Evolutionary conservation across 1,284 basidiomycete species (phyloP), one percentile per base, ranked within the genome.

Genomic region (Boletellus deceptivus): DNA sequence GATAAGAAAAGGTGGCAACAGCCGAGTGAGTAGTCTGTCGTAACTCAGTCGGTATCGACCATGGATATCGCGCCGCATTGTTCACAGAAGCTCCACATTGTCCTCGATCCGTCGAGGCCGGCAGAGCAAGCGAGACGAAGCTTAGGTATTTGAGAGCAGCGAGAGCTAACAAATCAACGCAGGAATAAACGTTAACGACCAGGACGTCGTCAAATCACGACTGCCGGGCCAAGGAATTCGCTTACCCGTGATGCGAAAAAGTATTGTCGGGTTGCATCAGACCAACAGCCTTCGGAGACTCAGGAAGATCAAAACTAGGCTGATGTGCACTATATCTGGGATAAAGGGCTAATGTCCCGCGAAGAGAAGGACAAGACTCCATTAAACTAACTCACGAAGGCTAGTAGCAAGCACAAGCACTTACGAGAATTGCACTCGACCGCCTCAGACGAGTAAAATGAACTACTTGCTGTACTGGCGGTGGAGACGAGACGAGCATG

Each of bases 31-130:
- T 9, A 11, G 17, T 22, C 45, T 45, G 36, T 53, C 14, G 43
- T 29, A 33, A 31, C 48, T 70, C 71, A 85, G 68, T 87, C 84
- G 68, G 76, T 77, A 67, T 89, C 84, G 70, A 91, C 85, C 83
- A 90, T 90, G 60, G 87, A 87, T 68, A 91, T 89, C 51, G 89
- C 84, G 69, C 89, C 89, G 65, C 89, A 91, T 74, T 89, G 78
- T 75, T 90, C 86, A 69, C 89, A 91, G 67, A 86, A 84, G 59
- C 83, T 86, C 88, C 88, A 91, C 84, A 91, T 91, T 25, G 87
- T 84, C 59, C 84, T 75, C 64, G 76, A 75, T 56, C 83, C 84
- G 53, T 79, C 78, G 52, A 75, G 65, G 48, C 81, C 78, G 24
- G 82, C 67, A 41, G 82, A 78, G 56, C 84, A 86, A 36, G 84